These are phyloP conservation scores for Penicillium brasilianum DNA, from an alignment of 2,329 filamentous ascomycete species.

Conservation along the genomic window DNA sequence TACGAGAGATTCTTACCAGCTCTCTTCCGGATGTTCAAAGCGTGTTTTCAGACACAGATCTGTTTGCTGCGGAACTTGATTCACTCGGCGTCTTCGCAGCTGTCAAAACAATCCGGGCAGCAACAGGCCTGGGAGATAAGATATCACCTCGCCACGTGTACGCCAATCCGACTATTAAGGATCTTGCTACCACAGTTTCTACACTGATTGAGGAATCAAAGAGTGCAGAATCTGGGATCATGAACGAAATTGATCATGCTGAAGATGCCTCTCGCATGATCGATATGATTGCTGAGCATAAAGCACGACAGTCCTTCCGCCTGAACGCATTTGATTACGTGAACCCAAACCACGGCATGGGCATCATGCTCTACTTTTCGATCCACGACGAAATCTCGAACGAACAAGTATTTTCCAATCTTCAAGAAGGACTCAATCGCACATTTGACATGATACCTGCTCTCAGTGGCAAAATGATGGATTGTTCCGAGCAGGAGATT, in stretches of 20 bases:
- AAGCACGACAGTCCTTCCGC: constrained; percentile 14
- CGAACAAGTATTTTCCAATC: constrained; percentile 13
- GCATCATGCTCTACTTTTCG: constrained; percentile 15
- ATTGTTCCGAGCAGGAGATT: constrained; percentile 13
- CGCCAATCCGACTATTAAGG: constrained; percentile 8
- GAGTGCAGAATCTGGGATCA: constrained; percentile 1
- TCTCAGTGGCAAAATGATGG: constrained; percentile 19
- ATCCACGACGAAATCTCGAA: constrained; percentile 12
- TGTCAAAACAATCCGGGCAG: constrained; percentile 10
- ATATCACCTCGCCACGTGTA: constrained; percentile 10
- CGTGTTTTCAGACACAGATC: constrained; percentile 6
- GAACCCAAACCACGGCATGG: constrained; percentile 16
- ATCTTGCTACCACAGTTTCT: constrained; percentile 7
- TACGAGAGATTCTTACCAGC: constrained; percentile 5
- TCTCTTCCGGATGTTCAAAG: constrained; percentile 5
- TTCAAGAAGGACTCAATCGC: constrained; percentile 15
- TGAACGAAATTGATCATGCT: background rate
- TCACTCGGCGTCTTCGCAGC: constrained; percentile 9
- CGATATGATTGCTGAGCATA: constrained; percentile 7
- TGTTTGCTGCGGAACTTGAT: constrained; percentile 9
- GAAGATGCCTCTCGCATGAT: background rate
- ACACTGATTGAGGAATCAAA: constrained; percentile 4
- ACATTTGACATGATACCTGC: constrained; percentile 17
- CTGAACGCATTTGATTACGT: constrained; percentile 16
- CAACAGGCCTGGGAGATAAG: constrained; percentile 10